phyloP scores from a whole-genome alignment of 441 rosid species.

The Croton laevigatus region DNA sequence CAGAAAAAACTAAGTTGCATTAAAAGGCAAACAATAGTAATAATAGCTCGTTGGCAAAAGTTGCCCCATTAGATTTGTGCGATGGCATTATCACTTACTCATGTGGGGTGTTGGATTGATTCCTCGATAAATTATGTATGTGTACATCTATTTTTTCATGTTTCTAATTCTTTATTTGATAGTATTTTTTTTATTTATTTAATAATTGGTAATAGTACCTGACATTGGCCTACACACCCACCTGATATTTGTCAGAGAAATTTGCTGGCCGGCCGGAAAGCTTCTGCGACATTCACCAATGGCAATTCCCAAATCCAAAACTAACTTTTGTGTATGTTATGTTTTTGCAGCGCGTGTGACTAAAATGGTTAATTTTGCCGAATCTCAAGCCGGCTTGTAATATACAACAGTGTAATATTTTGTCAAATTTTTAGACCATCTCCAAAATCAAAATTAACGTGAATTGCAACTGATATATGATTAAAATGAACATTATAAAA shows the following conservation, averaged over 20 bases:
- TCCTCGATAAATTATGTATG: not conserved
- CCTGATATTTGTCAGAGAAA: constrained; percentile 23
- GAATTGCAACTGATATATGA: too few species aligned
- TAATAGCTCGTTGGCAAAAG: not conserved
- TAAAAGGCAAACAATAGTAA: too few species aligned
- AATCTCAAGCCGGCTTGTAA: too few species aligned
- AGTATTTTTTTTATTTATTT: not conserved
- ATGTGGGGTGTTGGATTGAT: constrained; percentile 18
- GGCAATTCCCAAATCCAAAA: not conserved
- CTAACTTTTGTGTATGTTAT: not conserved
- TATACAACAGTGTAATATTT: too few species aligned
- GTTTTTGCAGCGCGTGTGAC: too few species aligned
- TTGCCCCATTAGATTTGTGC: not conserved
- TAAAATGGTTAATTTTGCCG: too few species aligned
- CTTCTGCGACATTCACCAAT: not conserved
- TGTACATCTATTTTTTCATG: not conserved
- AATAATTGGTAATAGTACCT: not conserved
- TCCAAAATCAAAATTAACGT: too few species aligned
- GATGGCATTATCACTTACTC: not conserved
- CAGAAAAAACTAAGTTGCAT: too few species aligned
- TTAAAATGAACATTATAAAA: too few species aligned
- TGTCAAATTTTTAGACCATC: too few species aligned
- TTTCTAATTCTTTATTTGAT: too few species aligned
- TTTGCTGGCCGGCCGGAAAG: not conserved
- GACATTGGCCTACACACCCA: constrained; percentile 7